Evolutionary conservation across 2,329 filamentous ascomycete species (phyloP).

Genomic region (Torrubiellomyces zombiae): DNA sequence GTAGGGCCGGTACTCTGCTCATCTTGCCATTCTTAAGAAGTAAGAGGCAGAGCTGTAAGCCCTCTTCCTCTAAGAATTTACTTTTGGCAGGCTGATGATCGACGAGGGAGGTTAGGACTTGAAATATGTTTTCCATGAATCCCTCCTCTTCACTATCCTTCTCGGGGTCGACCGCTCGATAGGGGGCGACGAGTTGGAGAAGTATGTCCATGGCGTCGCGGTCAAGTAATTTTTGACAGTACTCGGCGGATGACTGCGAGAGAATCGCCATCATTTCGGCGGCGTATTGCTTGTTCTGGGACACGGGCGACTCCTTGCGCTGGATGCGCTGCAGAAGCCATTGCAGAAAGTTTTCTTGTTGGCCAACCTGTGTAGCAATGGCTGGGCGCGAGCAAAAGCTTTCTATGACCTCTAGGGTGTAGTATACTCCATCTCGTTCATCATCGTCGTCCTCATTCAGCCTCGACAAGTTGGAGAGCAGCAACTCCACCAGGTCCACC

Average conservation of each 20-base stretch:
- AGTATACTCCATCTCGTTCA: constrained; percentile 75
- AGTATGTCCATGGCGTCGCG: constrained; percentile 62
- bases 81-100: constrained; percentile 60
- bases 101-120: constrained; percentile 63
- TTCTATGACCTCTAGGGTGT: constrained; percentile 68
- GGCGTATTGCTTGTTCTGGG: constrained; percentile 90
- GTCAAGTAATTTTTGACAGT: constrained; percentile 43
- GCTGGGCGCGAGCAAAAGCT: constrained; percentile 59
- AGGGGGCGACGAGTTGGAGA: constrained; percentile 69
- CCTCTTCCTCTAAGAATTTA: constrained; percentile 79
- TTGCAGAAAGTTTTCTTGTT: constrained; percentile 47
- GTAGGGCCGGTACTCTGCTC: constrained; percentile 60
- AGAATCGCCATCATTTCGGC: constrained; percentile 85
- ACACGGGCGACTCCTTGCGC: constrained; percentile 47
- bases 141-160: constrained; percentile 85
- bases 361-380: constrained; percentile 55
- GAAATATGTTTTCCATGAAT: constrained; percentile 88
- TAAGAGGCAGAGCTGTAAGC: constrained; percentile 77
- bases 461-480: constrained; percentile 63
- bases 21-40: constrained; percentile 83
- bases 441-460: constrained; percentile 57
- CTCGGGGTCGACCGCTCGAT: constrained; percentile 71
- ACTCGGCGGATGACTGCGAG: constrained; percentile 54
- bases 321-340: constrained; percentile 69
- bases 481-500: constrained; percentile 55